Conservation (phyloP, 495 filamentous ascomycete genomes). For the Usnea hakonensis region DNA sequence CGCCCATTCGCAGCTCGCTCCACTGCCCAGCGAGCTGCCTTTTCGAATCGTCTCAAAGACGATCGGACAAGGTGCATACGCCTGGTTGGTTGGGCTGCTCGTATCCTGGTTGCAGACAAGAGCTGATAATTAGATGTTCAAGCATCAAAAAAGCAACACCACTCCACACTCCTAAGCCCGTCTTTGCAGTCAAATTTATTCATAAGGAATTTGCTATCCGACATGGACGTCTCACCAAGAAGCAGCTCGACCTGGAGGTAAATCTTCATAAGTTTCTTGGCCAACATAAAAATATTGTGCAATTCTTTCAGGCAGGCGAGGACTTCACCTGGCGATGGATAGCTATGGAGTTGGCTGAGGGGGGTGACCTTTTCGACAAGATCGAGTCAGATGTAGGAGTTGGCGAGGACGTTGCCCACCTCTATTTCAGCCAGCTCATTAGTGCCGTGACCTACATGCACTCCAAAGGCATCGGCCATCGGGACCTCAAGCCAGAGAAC, state of each 20-base stretch:
- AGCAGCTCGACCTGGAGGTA: constrained; percentile 83
- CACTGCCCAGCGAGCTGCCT: constrained; percentile 68
- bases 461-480: constrained; percentile 79
- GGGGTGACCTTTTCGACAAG: constrained; percentile 97
- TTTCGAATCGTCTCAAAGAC: constrained; percentile 95
- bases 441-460: constrained; percentile 92
- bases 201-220: constrained; percentile 89
- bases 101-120: constrained; percentile 14
- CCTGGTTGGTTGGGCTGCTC: constrained; percentile 58
- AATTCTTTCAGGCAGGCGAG: constrained; percentile 80
- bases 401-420: constrained; percentile 83
- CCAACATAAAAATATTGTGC: constrained; percentile 86
- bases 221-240: constrained; percentile 77
- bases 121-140: constrained; percentile 6
- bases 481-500: constrained; percentile 89
- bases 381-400: constrained; percentile 96
- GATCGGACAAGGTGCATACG: constrained; percentile 93
- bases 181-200: constrained; percentile 95
- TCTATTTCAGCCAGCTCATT: constrained; percentile 91
- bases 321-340: constrained; percentile 94
- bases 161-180: constrained; percentile 53
- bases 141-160: constrained; percentile 94
- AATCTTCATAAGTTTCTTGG: constrained; percentile 80
- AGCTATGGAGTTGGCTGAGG: constrained; percentile 93
- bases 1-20: constrained; percentile 79